Evolutionary conservation across 1,284 basidiomycete genomes (phyloP).

Genomic region (Irpex sp.): DNA sequence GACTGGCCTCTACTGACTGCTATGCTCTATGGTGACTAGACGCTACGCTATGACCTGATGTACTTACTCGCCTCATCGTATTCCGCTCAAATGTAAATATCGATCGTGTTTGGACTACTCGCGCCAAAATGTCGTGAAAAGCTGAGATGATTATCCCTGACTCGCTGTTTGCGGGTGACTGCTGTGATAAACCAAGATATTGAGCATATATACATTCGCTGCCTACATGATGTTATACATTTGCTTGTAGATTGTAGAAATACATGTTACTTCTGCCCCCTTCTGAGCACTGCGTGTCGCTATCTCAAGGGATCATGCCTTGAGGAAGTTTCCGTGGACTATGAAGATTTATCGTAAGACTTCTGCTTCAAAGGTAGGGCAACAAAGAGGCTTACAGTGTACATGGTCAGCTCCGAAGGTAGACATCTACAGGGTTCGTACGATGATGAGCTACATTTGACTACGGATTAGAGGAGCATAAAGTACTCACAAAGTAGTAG

Average conservation of each 20-base stretch:
- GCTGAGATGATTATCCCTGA: no score
- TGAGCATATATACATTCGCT: not conserved
- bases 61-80: not conserved
- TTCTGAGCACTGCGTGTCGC: not conserved
- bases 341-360: conserved; percentile 3
- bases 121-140: not conserved
- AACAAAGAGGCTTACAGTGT: conserved; percentile 29
- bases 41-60: not conserved
- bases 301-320: conserved; percentile 40
- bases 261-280: not conserved
- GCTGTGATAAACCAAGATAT: not conserved
- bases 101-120: not conserved
- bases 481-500: conserved; percentile 81
- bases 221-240: not conserved
- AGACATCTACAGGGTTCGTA: conserved; percentile 44
- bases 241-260: not conserved
- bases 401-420: conserved; percentile 57
- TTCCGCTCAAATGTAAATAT: not conserved
- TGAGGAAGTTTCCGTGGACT: conserved; percentile 80
- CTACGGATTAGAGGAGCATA: not conserved
- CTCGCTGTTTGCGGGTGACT: not conserved
- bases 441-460: not conserved
- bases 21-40: not conserved
- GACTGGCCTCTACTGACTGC: not conserved
- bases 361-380: not conserved